Evolutionary conservation across 2,329 filamentous ascomycete species (phyloP).

Genomic region (Akanthomyces lecanii): DNA sequence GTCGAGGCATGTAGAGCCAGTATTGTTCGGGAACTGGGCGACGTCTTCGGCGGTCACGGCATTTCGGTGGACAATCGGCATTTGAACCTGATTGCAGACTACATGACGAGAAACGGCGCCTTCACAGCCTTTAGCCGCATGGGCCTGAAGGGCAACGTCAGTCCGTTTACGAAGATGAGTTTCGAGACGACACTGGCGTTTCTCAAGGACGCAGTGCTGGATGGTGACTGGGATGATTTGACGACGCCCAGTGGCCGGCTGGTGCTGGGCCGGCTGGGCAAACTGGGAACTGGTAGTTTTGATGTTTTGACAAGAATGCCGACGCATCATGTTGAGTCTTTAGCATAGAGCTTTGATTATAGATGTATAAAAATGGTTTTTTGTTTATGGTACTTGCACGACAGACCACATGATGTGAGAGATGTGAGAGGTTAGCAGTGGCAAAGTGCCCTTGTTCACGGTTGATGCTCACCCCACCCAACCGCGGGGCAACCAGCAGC

Average conservation of each 20-base stretch:
- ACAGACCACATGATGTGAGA: background rate
- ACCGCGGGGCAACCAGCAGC: slow-evolving; percentile 23
- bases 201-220: slow-evolving; percentile 84
- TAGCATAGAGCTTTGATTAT: slow-evolving; percentile 18
- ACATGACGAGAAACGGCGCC: slow-evolving; percentile 90
- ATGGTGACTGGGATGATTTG: slow-evolving; percentile 86
- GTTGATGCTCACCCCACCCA: slow-evolving; percentile 10
- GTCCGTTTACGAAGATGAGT: slow-evolving; percentile 97
- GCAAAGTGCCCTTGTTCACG: slow-evolving; percentile 8
- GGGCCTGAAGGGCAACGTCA: slow-evolving; percentile 78
- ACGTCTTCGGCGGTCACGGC: slow-evolving; percentile 84
- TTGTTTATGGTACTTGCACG: background rate
- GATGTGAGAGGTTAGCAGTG: background rate
- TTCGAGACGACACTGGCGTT: slow-evolving; percentile 97
- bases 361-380: background rate
- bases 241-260: slow-evolving; percentile 81
- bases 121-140: slow-evolving; percentile 92
- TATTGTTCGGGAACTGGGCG: slow-evolving; percentile 80
- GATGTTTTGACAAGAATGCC: slow-evolving; percentile 70
- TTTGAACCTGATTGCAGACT: slow-evolving; percentile 91
- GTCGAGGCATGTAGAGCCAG: slow-evolving; percentile 86
- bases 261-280: slow-evolving; percentile 78
- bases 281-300: slow-evolving; percentile 85
- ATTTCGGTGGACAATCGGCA: slow-evolving; percentile 91
- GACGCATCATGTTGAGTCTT: slow-evolving; percentile 42